Percentiles rank a stretch among this genome's conserved stretches.
Evolutionary conservation across 306 rosid genomes (phyloP).

Genomic region (Cucumis melo): DNA sequence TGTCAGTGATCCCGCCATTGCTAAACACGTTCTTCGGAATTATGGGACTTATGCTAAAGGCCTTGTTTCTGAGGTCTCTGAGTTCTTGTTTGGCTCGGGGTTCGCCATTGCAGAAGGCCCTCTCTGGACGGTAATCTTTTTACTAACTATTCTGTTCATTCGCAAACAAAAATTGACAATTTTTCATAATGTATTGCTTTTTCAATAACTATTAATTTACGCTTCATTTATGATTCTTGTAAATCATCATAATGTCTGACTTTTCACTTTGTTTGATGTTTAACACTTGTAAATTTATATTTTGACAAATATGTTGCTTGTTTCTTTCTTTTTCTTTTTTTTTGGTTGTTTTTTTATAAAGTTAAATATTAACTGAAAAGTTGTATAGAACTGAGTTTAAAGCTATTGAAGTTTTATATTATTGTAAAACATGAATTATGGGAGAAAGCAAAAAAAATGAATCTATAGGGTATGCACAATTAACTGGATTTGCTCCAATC

Average conservation of each 20-base stretch:
- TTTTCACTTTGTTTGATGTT: neutral
- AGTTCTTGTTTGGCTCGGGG: conserved; percentile 78
- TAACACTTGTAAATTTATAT: neutral
- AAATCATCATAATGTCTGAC: neutral
- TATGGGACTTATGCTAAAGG: conserved; percentile 68
- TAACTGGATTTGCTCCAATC: neutral
- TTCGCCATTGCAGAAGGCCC: conserved; percentile 95
- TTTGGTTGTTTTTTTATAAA: neutral
- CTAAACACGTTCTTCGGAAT: conserved; percentile 74
- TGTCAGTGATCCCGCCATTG: conserved; percentile 87
- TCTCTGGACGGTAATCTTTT: conserved; percentile 74
- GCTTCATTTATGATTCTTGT: neutral
- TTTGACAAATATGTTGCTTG: too few species aligned
- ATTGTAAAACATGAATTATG: neutral
- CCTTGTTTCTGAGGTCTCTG: conserved; percentile 79
- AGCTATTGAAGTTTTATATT: neutral
- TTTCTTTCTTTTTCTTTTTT: too few species aligned
- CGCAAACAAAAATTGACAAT: neutral
- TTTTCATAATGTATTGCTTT: neutral
- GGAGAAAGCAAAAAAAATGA: neutral
- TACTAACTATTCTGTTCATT: neutral
- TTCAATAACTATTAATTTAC: neutral
- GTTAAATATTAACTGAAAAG: neutral
- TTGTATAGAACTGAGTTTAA: neutral
- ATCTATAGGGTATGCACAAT: neutral